Percentiles rank a stretch among this genome's conserved stretches.
These are phyloP conservation scores for Ophiostoma sp. DNA, from an alignment of 2,329 filamentous ascomycete species.

Conservation along the genomic window DNA sequence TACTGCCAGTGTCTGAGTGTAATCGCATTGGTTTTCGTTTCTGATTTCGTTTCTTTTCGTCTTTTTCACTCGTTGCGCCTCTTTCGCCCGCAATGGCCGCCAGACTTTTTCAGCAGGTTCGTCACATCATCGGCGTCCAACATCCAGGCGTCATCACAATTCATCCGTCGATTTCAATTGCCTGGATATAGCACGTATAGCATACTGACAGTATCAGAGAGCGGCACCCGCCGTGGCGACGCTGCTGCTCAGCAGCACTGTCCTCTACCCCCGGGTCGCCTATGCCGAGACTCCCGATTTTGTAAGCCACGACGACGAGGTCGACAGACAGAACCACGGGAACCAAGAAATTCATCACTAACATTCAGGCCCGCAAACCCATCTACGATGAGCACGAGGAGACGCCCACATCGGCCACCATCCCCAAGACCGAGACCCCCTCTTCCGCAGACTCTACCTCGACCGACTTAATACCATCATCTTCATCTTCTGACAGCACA, in stretches of 20 bases:
- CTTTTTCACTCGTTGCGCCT: neutral
- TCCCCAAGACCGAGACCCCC: constrained; percentile 22
- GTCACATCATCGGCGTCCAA: constrained; percentile 25
- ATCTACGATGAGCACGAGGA: constrained; percentile 71
- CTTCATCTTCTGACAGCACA: constrained; percentile 22
- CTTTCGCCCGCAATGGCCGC: constrained; percentile 47
- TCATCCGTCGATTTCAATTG: neutral
- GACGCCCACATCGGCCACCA: constrained; percentile 26
- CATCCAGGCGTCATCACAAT: neutral
- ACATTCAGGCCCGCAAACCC: constrained; percentile 53
- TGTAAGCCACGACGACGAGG: constrained; percentile 18
- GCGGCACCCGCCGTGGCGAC: constrained; percentile 51
- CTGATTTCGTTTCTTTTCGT: neutral
- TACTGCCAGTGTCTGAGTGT: constrained; percentile 9
- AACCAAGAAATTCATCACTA: neutral
- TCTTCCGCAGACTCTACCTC: constrained; percentile 17
- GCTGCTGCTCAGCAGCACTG: constrained; percentile 45
- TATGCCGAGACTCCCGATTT: constrained; percentile 47
- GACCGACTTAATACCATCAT: constrained; percentile 21
- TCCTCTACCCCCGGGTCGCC: constrained; percentile 44
- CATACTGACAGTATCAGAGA: constrained; percentile 36
- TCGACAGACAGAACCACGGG: neutral
- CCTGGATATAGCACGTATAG: neutral
- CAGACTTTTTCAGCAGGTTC: constrained; percentile 54
- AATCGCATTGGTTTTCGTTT: neutral